A percentile compares a stretch with the other conserved stretches of the same genome.
phyloP scores from a whole-genome alignment of 2,329 filamentous ascomycete genomes.

The Venturiaceae sp. region DNA sequence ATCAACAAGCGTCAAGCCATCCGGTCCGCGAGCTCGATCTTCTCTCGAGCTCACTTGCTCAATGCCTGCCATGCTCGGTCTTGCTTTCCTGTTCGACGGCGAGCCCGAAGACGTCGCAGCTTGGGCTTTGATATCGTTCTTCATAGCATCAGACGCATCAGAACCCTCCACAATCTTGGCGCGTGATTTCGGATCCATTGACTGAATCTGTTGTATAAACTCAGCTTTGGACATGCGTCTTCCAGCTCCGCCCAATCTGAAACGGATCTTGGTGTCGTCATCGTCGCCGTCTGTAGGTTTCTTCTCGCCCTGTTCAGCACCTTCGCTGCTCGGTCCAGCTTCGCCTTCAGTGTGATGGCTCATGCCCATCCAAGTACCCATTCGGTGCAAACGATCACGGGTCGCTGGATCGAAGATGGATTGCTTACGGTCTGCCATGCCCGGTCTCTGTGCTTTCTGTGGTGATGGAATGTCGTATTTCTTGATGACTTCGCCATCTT shows the following conservation, averaged over 20 bases:
- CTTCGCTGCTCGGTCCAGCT: constrained; percentile 15
- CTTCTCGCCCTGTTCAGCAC: constrained; percentile 13
- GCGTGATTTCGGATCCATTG: constrained; percentile 58
- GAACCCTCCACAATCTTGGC: constrained; percentile 38
- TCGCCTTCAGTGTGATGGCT: constrained; percentile 12
- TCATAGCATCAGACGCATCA: constrained; percentile 36
- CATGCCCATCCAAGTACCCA: constrained; percentile 46
- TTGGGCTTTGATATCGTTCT: constrained; percentile 33
- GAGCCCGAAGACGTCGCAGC: constrained; percentile 23
- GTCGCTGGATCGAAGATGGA: constrained; percentile 24
- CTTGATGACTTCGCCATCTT: constrained; percentile 78
- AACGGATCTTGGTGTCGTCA: constrained; percentile 64
- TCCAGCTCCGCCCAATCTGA: constrained; percentile 65
- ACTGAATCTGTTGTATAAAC: constrained; percentile 65
- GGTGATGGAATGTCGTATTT: constrained; percentile 63
- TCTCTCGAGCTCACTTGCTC: constrained; percentile 14
- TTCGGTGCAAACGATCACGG: constrained; percentile 35
- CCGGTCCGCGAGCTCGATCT: constrained; percentile 20
- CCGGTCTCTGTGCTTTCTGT: constrained; percentile 8
- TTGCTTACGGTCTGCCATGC: constrained; percentile 22
- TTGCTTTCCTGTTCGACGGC: constrained; percentile 20
- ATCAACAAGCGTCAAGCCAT: constrained; percentile 33
- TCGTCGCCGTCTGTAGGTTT: constrained; percentile 37
- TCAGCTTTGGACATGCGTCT: constrained; percentile 70
- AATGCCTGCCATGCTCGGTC: constrained; percentile 10